These are phyloP conservation scores for Phytophthora megakarya DNA, from an alignment of 352 stramenopile species.

Conservation along the genomic window DNA sequence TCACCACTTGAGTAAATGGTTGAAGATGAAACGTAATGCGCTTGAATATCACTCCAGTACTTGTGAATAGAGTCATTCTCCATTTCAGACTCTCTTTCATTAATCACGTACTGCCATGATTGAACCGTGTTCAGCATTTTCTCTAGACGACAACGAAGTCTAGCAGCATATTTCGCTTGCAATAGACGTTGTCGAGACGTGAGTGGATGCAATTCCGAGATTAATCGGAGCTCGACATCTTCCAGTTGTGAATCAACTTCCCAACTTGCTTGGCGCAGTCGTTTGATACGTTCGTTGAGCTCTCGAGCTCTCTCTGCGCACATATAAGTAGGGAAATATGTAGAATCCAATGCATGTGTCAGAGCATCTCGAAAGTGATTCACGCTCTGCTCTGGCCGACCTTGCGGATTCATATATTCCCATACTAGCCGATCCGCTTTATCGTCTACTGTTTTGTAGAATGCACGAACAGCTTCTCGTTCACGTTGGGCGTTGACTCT, in stretches of 20 bases:
- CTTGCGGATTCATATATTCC: conserved; percentile 25
- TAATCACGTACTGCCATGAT: conserved; percentile 40
- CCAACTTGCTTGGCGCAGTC: conserved; percentile 19
- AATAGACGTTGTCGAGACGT: conserved; percentile 23
- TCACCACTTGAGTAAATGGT: conserved; percentile 7
- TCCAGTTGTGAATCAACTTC: conserved; percentile 39
- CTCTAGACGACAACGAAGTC: conserved; percentile 36
- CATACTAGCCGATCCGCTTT: conserved; percentile 22
- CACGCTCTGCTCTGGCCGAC: conserved; percentile 16
- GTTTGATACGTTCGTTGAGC: conserved; percentile 35
- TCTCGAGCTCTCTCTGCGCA: conserved; percentile 28
- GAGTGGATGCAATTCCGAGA: conserved; percentile 33
- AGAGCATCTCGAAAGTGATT: conserved; percentile 18
- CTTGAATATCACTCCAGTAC: conserved; percentile 34
- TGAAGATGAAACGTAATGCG: conserved; percentile 15
- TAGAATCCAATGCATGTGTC: conserved; percentile 10
- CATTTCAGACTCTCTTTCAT: conserved; percentile 14
- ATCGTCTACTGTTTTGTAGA: not conserved
- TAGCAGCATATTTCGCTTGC: conserved; percentile 46
- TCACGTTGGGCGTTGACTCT: conserved; percentile 17
- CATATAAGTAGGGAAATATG: conserved; percentile 26
- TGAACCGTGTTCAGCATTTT: conserved; percentile 24
- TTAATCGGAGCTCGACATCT: conserved; percentile 38
- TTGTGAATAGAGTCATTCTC: conserved; percentile 4
- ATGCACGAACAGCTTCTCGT: conserved; percentile 16